Conservation (phyloP, 306 rosid species). For the Sesbania bispinosa region DNA sequence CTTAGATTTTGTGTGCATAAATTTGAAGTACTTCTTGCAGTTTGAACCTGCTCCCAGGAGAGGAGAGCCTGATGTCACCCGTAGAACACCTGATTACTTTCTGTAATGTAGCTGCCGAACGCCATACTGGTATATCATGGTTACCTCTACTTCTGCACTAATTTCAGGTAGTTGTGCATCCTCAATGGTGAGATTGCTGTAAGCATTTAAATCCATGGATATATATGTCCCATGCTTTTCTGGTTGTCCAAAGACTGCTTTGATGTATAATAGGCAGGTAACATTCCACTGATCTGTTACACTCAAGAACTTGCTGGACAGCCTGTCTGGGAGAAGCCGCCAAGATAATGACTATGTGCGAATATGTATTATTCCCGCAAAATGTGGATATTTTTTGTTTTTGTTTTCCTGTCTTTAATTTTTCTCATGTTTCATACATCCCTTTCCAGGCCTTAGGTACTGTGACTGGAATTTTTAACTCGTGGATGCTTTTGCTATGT, state of each 20-base stretch:
- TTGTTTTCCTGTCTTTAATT: constrained; percentile 21
- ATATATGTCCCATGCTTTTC: constrained; percentile 31
- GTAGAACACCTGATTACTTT: constrained; percentile 99
- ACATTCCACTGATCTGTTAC: constrained; percentile 47
- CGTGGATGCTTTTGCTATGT: constrained; percentile 36
- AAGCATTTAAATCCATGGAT: constrained; percentile 40
- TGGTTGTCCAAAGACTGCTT: constrained; percentile 41
- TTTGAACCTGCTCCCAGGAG: constrained; percentile 99
- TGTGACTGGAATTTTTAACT: constrained; percentile 36
- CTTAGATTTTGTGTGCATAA: too few relatives aligned
- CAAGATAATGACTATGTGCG: constrained; percentile 39
- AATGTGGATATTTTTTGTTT: constrained; percentile 47
- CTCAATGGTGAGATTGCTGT: constrained; percentile 37
- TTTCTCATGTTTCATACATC: constrained; percentile 10
- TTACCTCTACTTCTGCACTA: constrained; percentile 33
- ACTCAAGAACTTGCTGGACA: constrained; percentile 50
- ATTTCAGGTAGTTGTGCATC: constrained; percentile 41
- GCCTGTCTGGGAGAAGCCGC: constrained; percentile 44
- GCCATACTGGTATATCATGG: constrained; percentile 19
- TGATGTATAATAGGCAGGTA: constrained; percentile 59
- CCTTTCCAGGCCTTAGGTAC: constrained; percentile 27
- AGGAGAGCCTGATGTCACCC: constrained; percentile 99
- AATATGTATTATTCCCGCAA: constrained; percentile 52
- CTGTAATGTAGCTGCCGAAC: constrained; percentile 48
- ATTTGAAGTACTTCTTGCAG: constrained; percentile 42